These are phyloP conservation scores for Naganishia friedmannii DNA, from an alignment of 768 basidiomycete genomes.

Conservation along the genomic window DNA sequence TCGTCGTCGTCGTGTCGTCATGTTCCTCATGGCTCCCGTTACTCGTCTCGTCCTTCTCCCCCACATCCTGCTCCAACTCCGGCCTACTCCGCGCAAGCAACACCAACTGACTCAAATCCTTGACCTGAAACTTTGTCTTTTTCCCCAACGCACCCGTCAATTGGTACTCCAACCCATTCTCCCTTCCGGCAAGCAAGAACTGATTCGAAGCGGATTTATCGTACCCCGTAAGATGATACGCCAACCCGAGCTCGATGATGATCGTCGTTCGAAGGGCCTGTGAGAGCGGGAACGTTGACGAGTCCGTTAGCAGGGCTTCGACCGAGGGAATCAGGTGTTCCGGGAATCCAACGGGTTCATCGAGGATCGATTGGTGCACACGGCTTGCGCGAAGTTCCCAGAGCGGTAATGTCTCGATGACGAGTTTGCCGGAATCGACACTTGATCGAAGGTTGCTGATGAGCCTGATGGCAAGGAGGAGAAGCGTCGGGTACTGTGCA, in stretches of 20 bases:
- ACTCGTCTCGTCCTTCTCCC: conserved; percentile 25
- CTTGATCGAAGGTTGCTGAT: conserved; percentile 54
- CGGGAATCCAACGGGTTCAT: conserved; percentile 70
- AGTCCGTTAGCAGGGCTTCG: conserved; percentile 45
- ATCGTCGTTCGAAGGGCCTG: conserved; percentile 58
- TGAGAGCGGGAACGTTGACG: conserved; percentile 54
- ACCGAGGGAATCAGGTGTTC: conserved; percentile 47
- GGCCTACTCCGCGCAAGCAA: conserved; percentile 80
- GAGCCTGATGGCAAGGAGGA: conserved; percentile 72
- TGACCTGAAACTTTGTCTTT: conserved; percentile 87
- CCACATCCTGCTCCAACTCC: conserved; percentile 29
- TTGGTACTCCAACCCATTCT: conserved; percentile 78
- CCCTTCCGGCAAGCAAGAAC: conserved; percentile 73
- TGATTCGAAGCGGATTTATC: conserved; percentile 73
- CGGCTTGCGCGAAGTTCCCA: conserved; percentile 76
- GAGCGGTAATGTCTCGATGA: conserved; percentile 64
- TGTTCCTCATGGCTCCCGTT: neutral
- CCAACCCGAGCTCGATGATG: conserved; percentile 70
- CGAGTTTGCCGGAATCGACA: conserved; percentile 49
- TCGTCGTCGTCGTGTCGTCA: neutral
- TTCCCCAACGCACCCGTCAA: conserved; percentile 89
- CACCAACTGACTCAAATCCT: conserved; percentile 81
- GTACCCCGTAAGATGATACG: conserved; percentile 66
- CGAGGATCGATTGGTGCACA: conserved; percentile 71
- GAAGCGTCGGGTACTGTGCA: conserved; percentile 63